Evolutionary conservation across 768 basidiomycete species (phyloP).

Genomic region (Mrakia blollopis): DNA sequence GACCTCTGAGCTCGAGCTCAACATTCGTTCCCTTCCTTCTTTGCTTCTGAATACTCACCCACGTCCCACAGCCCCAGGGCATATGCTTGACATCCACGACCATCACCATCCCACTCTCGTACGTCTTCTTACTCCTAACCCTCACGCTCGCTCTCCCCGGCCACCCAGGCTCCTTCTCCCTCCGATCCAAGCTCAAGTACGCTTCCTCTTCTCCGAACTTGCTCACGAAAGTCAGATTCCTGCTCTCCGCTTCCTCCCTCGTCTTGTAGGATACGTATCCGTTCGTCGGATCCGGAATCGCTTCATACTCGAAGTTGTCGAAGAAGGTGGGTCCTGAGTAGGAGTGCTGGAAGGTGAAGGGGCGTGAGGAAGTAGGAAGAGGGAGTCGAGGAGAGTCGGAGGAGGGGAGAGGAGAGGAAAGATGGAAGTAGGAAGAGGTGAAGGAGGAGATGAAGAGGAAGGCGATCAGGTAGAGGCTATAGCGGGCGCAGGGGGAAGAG

Average conservation of each 20-base stretch:
- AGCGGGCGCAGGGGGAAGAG: background rate
- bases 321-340: constrained; percentile 13
- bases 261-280: constrained; percentile 11
- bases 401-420: background rate
- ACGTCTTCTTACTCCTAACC: constrained; percentile 3
- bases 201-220: background rate
- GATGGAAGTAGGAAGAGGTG: background rate
- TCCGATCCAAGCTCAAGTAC: background rate
- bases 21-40: background rate
- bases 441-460: constrained; percentile 6
- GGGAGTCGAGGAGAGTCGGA: background rate
- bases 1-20: background rate
- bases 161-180: background rate
- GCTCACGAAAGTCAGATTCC: constrained; percentile 19
- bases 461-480: background rate
- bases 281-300: constrained; percentile 9
- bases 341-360: constrained; percentile 9
- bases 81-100: constrained; percentile 13
- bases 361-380: background rate
- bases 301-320: constrained; percentile 9
- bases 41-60: background rate
- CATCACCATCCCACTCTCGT: constrained; percentile 9
- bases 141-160: constrained; percentile 14
- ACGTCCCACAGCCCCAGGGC: constrained; percentile 23
- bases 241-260: background rate